Evolutionary conservation across 2,329 filamentous ascomycete species (phyloP).

Genomic region (Aspergillus unguis): DNA sequence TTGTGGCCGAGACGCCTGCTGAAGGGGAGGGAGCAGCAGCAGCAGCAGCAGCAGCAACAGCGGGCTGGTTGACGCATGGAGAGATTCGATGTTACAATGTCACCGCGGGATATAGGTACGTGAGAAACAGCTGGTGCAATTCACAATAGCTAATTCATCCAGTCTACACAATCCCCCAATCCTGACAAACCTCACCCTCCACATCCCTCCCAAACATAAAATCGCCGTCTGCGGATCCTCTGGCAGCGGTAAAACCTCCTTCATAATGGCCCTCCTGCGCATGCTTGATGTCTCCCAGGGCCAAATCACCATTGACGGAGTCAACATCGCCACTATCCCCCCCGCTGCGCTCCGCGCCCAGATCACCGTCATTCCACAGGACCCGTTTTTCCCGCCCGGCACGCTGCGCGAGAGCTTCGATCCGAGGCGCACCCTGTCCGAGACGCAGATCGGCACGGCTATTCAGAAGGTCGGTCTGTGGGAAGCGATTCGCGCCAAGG

Average conservation of each 20-base stretch:
- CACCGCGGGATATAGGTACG: slow-evolving; percentile 3
- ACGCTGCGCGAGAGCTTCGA: background rate
- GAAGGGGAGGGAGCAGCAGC: background rate
- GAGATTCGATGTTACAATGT: slow-evolving; percentile 3
- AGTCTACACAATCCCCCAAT: background rate
- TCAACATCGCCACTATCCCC: slow-evolving; percentile 2
- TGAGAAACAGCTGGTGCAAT: too few species aligned
- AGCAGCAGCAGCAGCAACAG: background rate
- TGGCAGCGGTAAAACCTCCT: slow-evolving; percentile 5
- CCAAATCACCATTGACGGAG: slow-evolving; percentile 2
- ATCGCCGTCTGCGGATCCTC: slow-evolving; percentile 14
- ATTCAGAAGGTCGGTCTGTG: background rate
- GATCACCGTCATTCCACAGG: background rate
- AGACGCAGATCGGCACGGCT: background rate
- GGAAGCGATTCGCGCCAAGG: background rate
- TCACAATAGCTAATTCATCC: too few species aligned
- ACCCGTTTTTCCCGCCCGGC: background rate
- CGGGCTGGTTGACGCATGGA: background rate
- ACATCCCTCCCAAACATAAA: slow-evolving; percentile 8
- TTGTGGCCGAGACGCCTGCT: background rate
- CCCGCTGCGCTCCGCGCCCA: background rate
- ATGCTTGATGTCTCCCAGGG: background rate
- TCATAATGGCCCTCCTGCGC: slow-evolving; percentile 2
- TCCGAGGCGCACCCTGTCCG: background rate
- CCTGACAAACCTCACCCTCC: background rate